Percentiles rank a stretch among this genome's conserved stretches.
These are phyloP conservation scores for Penicillium capsulatum DNA, from an alignment of 2,329 filamentous ascomycete genomes.

Conservation along the genomic window DNA sequence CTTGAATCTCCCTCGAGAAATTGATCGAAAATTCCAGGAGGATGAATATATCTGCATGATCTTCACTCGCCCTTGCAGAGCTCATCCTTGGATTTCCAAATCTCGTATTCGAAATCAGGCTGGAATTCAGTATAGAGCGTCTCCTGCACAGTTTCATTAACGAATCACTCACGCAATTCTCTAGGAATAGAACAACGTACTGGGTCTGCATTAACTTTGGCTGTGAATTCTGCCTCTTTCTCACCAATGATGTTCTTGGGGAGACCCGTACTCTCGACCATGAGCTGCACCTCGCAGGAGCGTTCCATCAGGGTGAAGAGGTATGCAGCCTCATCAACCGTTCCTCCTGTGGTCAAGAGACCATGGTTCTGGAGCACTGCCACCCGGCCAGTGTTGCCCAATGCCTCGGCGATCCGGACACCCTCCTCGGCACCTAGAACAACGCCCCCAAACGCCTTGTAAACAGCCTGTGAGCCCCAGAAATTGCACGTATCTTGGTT, in stretches of 20 bases:
- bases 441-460: conserved; percentile 59
- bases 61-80: too few relatives aligned
- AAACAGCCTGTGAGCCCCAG: conserved; percentile 53
- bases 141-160: too few relatives aligned
- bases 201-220: too few relatives aligned
- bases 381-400: conserved; percentile 57
- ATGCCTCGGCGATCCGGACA: conserved; percentile 55
- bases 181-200: too few relatives aligned
- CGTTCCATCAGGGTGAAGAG: conserved; percentile 58
- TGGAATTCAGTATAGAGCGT: too few relatives aligned
- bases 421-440: conserved; percentile 59
- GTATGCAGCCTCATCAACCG: conserved; percentile 68
- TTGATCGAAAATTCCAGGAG: too few relatives aligned
- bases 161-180: too few relatives aligned
- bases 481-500: conserved; percentile 23
- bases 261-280: conserved; percentile 58
- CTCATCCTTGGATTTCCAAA: too few relatives aligned
- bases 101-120: too few relatives aligned
- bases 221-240: too few relatives aligned
- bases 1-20: too few relatives aligned
- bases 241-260: conserved; percentile 34
- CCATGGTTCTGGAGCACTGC: conserved; percentile 66
- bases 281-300: conserved; percentile 61
- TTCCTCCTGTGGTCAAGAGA: conserved; percentile 61
- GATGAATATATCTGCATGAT: too few relatives aligned